These are phyloP conservation scores for Saccharomyces hybrid DNA, from an alignment of 1,139 yeast species.

Conservation along the genomic window DNA sequence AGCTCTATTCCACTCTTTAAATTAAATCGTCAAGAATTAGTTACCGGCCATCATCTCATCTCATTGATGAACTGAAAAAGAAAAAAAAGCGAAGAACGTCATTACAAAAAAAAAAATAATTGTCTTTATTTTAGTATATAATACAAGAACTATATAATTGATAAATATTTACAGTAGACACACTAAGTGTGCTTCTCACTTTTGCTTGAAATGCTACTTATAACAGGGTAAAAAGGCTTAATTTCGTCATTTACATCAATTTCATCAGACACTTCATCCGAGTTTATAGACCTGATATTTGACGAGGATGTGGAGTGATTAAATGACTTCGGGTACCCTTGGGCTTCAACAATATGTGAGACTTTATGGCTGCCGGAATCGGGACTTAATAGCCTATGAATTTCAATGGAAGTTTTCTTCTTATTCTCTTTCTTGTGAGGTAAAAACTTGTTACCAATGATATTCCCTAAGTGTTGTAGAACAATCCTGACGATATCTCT, in stretches of 20 bases:
- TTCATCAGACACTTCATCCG: neutral
- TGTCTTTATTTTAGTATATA: neutral
- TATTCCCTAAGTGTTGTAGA: constrained; percentile 68
- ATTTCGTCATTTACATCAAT: neutral
- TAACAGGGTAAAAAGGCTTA: neutral
- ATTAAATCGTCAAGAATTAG: neutral
- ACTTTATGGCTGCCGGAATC: neutral
- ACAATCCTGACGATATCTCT: constrained; percentile 64
- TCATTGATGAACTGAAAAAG: neutral
- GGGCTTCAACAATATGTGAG: neutral
- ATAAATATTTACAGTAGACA: neutral
- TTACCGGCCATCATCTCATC: neutral
- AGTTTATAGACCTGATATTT: neutral
- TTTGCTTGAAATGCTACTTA: neutral
- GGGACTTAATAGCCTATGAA: neutral
- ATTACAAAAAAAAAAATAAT: neutral
- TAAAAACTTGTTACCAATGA: constrained; percentile 69
- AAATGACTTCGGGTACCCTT: neutral
- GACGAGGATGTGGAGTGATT: neutral
- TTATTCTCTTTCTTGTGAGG: constrained; percentile 35
- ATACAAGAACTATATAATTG: neutral
- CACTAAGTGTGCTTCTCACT: neutral
- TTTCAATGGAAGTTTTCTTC: constrained; percentile 1
- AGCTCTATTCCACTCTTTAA: neutral
- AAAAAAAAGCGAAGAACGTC: neutral